Percentiles rank a stretch among this genome's conserved stretches.
Conservation (phyloP, 371 early-diverging fungal genomes). For the Rhizopus sp. region DNA sequence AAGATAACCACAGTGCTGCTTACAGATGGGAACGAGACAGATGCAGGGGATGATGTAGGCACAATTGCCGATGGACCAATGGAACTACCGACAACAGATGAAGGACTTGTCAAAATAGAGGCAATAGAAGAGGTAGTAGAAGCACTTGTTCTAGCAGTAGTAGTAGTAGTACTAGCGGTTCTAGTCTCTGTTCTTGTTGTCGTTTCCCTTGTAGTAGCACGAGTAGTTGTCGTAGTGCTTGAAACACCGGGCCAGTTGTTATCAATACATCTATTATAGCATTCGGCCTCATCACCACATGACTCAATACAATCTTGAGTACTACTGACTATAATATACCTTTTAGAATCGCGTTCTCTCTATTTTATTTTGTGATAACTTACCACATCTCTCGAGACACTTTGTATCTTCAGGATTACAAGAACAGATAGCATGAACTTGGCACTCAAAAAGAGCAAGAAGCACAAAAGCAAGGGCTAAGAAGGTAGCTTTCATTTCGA, state of each 20-base stretch:
- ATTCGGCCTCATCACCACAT: constrained; percentile 16
- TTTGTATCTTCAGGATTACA: constrained; percentile 14
- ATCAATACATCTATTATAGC: constrained; percentile 20
- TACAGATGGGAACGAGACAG: too few relatives aligned
- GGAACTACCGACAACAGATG: neutral
- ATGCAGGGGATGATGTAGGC: too few relatives aligned
- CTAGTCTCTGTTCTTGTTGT: neutral
- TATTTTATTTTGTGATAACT: neutral
- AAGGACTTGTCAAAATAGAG: neutral
- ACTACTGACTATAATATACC: constrained; percentile 9
- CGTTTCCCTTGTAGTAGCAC: neutral
- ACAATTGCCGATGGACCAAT: too few relatives aligned
- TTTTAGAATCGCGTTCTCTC: neutral
- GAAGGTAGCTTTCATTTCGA: too few relatives aligned
- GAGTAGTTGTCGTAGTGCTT: neutral
- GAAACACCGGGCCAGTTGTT: constrained; percentile 22
- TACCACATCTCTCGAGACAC: constrained; percentile 28
- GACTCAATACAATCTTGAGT: constrained; percentile 15
- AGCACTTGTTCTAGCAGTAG: neutral
- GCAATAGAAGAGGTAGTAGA: neutral
- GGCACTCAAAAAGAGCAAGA: neutral
- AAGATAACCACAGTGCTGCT: too few relatives aligned
- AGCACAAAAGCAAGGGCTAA: too few relatives aligned
- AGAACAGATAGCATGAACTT: constrained; percentile 20
- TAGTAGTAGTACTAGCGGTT: neutral